A percentile compares a stretch with the other conserved stretches of the same genome.
phyloP scores from a whole-genome alignment of 441 rosid species.

The Syzygium syzygioides region DNA sequence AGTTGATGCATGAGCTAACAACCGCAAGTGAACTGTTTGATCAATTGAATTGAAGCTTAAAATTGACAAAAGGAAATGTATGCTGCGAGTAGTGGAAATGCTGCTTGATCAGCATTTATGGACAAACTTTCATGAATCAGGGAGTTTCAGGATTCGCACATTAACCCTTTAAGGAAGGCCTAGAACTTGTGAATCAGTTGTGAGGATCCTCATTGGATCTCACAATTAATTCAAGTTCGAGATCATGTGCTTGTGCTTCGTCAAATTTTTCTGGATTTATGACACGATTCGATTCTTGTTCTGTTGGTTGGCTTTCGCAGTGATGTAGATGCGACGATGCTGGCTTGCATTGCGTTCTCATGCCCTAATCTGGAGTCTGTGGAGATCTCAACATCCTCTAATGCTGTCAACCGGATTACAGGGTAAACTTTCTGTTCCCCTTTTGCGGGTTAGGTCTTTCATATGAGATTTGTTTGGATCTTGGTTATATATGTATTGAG shows the following conservation, averaged over 20 bases:
- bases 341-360: conserved; percentile 92
- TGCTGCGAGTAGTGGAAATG: neutral
- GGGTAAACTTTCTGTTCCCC: conserved; percentile 43
- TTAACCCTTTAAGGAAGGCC: neutral
- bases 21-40: neutral
- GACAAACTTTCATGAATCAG: neutral
- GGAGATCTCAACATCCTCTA: conserved; percentile 53
- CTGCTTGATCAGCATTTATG: neutral
- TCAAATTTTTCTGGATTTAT: neutral
- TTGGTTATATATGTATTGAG: neutral
- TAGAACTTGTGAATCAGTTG: neutral
- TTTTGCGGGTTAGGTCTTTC: neutral
- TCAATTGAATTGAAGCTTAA: neutral
- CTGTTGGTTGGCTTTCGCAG: conserved; percentile 36
- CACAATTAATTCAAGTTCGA: neutral
- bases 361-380: conserved; percentile 74
- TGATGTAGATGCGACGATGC: conserved; percentile 77
- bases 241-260: neutral
- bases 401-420: conserved; percentile 62
- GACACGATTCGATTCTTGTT: neutral
- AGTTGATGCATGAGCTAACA: neutral
- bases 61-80: neutral
- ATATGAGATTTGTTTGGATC: neutral
- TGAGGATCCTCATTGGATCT: neutral
- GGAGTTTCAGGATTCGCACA: neutral